phyloP scores from a whole-genome alignment of 305 asterid species.

The Fraxinus xanthoxyloides region DNA sequence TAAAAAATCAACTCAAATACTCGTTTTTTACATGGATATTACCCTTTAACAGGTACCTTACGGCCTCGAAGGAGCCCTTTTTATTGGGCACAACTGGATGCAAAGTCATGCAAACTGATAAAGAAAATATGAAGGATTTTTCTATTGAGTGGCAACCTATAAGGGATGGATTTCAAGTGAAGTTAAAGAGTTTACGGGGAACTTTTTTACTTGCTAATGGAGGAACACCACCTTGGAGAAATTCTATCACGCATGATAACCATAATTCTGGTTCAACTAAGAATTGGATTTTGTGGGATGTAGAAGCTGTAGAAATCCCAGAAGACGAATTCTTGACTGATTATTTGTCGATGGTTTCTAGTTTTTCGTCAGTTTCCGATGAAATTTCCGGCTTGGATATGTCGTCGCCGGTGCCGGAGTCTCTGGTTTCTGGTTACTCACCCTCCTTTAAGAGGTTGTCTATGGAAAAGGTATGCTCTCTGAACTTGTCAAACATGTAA shows the following conservation, averaged over 20 bases:
- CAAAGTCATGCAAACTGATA: slow-evolving; percentile 48
- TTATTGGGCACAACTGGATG: slow-evolving; percentile 77
- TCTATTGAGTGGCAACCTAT: slow-evolving; percentile 75
- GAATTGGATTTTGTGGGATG: slow-evolving; percentile 79
- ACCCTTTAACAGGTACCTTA: slow-evolving; percentile 44
- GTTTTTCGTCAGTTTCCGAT: slow-evolving; percentile 64
- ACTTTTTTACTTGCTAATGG: slow-evolving; percentile 81
- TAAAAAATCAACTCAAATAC: neutral
- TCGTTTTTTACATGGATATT: neutral
- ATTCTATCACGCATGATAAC: slow-evolving; percentile 67
- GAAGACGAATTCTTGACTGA: slow-evolving; percentile 59
- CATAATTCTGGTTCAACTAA: slow-evolving; percentile 45
- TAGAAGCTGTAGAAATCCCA: slow-evolving; percentile 62
- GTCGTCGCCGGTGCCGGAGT: slow-evolving; percentile 23
- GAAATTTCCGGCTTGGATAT: slow-evolving; percentile 67
- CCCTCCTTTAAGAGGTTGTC: slow-evolving; percentile 39
- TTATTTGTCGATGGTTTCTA: slow-evolving; percentile 68
- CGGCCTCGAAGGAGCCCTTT: slow-evolving; percentile 60
- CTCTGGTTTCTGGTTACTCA: slow-evolving; percentile 55
- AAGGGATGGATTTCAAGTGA: slow-evolving; percentile 78
- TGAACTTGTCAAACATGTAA: neutral
- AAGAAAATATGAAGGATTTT: slow-evolving; percentile 41
- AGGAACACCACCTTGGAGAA: slow-evolving; percentile 88
- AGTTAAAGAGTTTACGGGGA: slow-evolving; percentile 48
- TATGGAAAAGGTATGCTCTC: slow-evolving; percentile 42